A percentile compares a stretch with the other conserved stretches of the same genome.
Evolutionary conservation across 2,329 filamentous ascomycete genomes (phyloP).

Genomic region (Microcyclospora tardicrescens): DNA sequence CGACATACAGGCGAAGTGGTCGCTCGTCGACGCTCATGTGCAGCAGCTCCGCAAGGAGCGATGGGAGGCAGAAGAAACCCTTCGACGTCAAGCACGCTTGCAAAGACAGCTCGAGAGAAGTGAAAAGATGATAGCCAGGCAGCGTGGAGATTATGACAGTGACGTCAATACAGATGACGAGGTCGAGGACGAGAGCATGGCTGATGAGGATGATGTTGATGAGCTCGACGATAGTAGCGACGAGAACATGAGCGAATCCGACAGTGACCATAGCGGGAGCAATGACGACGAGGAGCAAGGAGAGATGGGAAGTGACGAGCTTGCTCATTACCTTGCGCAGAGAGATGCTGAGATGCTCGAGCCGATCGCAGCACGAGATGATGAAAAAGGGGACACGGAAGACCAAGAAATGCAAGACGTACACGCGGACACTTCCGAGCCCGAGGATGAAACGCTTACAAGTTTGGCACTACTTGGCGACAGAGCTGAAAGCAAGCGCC

Average conservation of each 20-base stretch:
- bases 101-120: constrained; percentile 36
- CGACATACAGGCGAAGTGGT: constrained; percentile 50
- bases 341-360: constrained; percentile 10
- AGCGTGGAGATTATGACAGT: constrained; percentile 19
- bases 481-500: background rate
- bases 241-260: constrained; percentile 49
- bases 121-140: constrained; percentile 19
- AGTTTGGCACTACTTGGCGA: background rate
- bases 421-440: background rate
- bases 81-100: constrained; percentile 60
- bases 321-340: constrained; percentile 18
- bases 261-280: constrained; percentile 40
- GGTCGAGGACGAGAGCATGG: constrained; percentile 23
- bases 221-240: constrained; percentile 31
- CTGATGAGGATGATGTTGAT: constrained; percentile 33
- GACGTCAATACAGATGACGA: constrained; percentile 6
- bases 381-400: constrained; percentile 6
- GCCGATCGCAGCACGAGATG: constrained; percentile 14
- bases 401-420: constrained; percentile 2
- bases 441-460: background rate
- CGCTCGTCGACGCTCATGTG: constrained; percentile 45
- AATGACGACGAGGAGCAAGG: constrained; percentile 35
- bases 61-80: constrained; percentile 51
- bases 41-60: constrained; percentile 42
- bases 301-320: constrained; percentile 41